Conservation (phyloP, 2,329 filamentous ascomycete genomes). For the Aspergillus nomiae region DNA sequence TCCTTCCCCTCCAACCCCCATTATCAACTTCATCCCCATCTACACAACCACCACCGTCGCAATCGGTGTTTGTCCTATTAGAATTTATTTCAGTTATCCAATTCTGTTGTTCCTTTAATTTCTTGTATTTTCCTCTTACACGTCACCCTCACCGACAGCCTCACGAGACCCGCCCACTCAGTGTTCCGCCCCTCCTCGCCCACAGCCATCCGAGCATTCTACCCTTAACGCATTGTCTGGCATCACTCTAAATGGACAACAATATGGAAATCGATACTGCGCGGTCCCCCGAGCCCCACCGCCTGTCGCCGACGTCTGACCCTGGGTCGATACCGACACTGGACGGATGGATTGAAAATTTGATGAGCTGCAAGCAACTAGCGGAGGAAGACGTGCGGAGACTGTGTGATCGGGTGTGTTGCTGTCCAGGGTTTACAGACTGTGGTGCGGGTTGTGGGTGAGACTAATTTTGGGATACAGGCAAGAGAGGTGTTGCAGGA, state of each 20-base stretch:
- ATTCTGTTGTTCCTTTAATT: conserved; percentile 5
- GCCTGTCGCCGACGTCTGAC: conserved; percentile 75
- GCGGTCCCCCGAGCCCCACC: conserved; percentile 76
- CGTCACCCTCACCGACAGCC: conserved; percentile 19
- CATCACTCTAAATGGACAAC: conserved; percentile 71
- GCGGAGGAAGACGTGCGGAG: conserved; percentile 92
- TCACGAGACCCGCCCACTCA: conserved; percentile 38
- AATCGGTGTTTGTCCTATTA: conserved; percentile 11
- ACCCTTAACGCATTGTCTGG: conserved; percentile 11
- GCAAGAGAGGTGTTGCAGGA: conserved; percentile 95
- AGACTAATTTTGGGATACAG: conserved; percentile 49
- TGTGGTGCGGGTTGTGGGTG: background rate
- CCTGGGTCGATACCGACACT: conserved; percentile 88
- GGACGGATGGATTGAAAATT: conserved; percentile 96
- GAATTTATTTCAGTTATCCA: conserved; percentile 17
- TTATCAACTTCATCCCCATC: conserved; percentile 17
- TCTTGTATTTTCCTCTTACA: conserved; percentile 11
- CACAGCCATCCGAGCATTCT: conserved; percentile 17
- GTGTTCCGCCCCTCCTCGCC: conserved; percentile 26
- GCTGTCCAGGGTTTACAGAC: conserved; percentile 1
- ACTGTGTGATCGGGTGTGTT: conserved; percentile 91
- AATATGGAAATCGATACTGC: conserved; percentile 96
- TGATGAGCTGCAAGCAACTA: conserved; percentile 99
- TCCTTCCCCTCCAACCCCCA: conserved; percentile 3
- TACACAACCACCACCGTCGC: background rate